A percentile compares a stretch with the other conserved stretches of the same genome.
These are phyloP conservation scores for Penicillium sp. DNA, from an alignment of 2,329 filamentous ascomycete genomes.

Conservation along the genomic window DNA sequence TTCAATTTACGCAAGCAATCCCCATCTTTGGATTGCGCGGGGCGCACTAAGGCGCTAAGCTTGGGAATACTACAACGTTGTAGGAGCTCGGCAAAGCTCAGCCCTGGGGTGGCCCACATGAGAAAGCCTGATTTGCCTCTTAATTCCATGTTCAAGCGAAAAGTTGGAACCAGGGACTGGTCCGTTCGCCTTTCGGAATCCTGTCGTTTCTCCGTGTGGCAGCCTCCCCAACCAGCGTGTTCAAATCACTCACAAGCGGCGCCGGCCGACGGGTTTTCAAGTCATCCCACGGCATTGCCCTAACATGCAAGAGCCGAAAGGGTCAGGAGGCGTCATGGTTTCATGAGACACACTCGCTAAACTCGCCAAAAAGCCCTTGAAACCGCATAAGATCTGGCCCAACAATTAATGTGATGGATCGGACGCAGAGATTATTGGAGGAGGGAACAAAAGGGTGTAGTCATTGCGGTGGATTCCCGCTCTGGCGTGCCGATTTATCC, in stretches of 20 bases:
- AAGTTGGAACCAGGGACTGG: neutral
- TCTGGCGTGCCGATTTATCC: slow-evolving; percentile 33
- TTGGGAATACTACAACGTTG: slow-evolving; percentile 15
- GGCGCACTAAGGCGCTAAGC: slow-evolving; percentile 21
- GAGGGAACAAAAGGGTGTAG: neutral
- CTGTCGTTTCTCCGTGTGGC: neutral
- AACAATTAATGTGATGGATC: neutral
- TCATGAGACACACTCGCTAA: neutral
- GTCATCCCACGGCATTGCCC: neutral
- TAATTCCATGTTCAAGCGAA: neutral
- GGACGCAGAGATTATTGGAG: neutral
- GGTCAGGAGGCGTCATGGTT: neutral
- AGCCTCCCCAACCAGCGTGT: neutral
- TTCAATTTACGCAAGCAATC: neutral
- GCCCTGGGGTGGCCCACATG: slow-evolving; percentile 6
- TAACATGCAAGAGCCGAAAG: neutral
- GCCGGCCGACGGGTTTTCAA: neutral
- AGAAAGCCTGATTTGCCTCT: neutral
- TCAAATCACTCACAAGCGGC: neutral
- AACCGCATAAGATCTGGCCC: slow-evolving; percentile 4
- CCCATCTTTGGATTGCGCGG: slow-evolving; percentile 1
- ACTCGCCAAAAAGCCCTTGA: neutral
- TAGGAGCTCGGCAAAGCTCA: neutral
- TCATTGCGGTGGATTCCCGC: slow-evolving; percentile 3
- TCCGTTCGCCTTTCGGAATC: neutral